Percentiles rank a stretch among this genome's conserved stretches.
These are phyloP conservation scores for Solanum gracilifrons DNA, from an alignment of 257 asterid species.

Conservation along the genomic window DNA sequence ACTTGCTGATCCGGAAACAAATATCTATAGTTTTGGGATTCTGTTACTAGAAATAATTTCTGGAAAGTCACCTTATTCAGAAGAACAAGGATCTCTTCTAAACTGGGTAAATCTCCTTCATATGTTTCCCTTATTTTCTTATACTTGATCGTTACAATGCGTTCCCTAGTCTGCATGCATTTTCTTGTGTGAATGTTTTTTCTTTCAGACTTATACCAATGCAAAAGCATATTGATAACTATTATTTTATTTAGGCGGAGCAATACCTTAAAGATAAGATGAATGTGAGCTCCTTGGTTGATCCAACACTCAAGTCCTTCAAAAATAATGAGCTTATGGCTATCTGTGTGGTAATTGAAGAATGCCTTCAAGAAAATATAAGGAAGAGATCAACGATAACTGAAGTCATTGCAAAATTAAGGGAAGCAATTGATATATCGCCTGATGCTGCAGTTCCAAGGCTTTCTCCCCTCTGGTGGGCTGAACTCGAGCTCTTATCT, in stretches of 20 bases:
- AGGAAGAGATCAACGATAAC: constrained; percentile 50
- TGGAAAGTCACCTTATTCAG: constrained; percentile 54
- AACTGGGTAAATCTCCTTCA: constrained; percentile 44
- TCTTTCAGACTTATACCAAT: background rate
- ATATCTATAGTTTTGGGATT: constrained; percentile 59
- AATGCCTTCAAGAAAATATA: constrained; percentile 44
- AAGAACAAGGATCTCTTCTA: constrained; percentile 43
- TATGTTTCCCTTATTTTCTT: background rate
- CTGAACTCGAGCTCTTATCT: constrained; percentile 90
- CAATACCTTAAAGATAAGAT: constrained; percentile 40
- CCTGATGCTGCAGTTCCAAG: constrained; percentile 76
- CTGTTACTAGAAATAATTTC: constrained; percentile 65
- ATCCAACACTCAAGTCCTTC: constrained; percentile 56
- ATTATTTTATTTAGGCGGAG: constrained; percentile 32
- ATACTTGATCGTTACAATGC: background rate
- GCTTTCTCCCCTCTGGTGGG: constrained; percentile 98
- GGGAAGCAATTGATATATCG: constrained; percentile 42
- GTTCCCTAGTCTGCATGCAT: background rate
- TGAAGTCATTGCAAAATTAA: constrained; percentile 40
- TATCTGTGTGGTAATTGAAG: constrained; percentile 53
- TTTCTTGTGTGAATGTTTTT: background rate
- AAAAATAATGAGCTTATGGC: constrained; percentile 51
- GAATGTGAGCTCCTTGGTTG: constrained; percentile 31
- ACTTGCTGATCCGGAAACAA: constrained; percentile 48
- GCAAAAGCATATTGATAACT: background rate